A percentile compares a stretch with the other conserved stretches of the same genome.
These are phyloP conservation scores for Metschnikowia gelsemii DNA, from an alignment of 805 yeast genomes.

Conservation along the genomic window DNA sequence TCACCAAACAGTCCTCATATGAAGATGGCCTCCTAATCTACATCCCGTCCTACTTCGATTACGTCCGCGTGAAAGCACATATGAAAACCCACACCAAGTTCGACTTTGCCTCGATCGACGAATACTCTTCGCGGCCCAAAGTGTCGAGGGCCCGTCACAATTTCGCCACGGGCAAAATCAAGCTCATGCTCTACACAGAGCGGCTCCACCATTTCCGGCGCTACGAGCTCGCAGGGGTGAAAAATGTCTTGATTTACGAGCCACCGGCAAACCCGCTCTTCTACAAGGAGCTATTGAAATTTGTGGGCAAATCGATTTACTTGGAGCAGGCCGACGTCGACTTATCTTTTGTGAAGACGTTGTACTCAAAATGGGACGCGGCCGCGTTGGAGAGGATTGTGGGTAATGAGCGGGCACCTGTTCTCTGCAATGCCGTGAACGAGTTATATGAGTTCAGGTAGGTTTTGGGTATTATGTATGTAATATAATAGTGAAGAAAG, in stretches of 20 bases:
- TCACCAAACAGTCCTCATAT: conserved; percentile 56
- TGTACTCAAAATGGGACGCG: conserved; percentile 80
- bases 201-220: conserved; percentile 91
- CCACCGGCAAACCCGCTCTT: conserved; percentile 83
- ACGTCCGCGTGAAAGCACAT: conserved; percentile 71
- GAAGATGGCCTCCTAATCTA: conserved; percentile 77
- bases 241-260: conserved; percentile 76
- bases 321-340: conserved; percentile 50
- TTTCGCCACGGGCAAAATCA: conserved; percentile 60
- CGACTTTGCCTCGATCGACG: conserved; percentile 72
- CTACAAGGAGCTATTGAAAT: conserved; percentile 72
- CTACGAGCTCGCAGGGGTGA: conserved; percentile 80
- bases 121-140: conserved; percentile 74
- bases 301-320: conserved; percentile 62
- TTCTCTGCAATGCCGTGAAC: conserved; percentile 63
- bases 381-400: conserved; percentile 78
- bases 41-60: conserved; percentile 86
- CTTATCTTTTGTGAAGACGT: conserved; percentile 49
- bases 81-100: conserved; percentile 61
- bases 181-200: conserved; percentile 85
- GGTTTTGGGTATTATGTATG: no score
- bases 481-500: not conserved
- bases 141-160: conserved; percentile 66
- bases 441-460: conserved; percentile 71
- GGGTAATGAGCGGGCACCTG: conserved; percentile 70